Conservation (phyloP, 164 flowering plant genomes). For the Vitis labrusca region DNA sequence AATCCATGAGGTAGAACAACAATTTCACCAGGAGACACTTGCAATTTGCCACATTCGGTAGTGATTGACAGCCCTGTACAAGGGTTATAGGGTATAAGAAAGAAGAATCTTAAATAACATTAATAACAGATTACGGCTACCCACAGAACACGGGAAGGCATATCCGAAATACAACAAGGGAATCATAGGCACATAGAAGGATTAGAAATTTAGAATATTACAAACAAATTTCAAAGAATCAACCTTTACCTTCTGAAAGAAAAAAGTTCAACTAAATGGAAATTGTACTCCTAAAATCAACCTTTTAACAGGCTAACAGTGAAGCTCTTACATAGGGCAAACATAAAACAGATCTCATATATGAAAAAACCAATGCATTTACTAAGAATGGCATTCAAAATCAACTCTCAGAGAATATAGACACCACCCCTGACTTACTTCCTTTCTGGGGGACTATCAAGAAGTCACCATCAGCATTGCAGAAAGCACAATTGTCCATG, state of each 20-base stretch:
- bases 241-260: no score
- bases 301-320: not conserved
- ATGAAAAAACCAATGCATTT: not conserved
- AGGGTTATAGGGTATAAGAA: slow-evolving; percentile 3
- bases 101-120: not conserved
- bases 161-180: no score
- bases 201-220: no score
- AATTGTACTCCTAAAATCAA: not conserved
- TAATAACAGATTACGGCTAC: no score
- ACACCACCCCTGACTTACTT: slow-evolving; percentile 54
- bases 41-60: slow-evolving; percentile 84
- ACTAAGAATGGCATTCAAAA: not conserved
- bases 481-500: slow-evolving; percentile 86
- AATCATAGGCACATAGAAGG: no score
- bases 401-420: not conserved
- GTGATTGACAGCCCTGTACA: slow-evolving; percentile 77
- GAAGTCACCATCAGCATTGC: slow-evolving; percentile 98
- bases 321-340: not conserved
- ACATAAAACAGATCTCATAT: not conserved
- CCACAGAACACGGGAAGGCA: no score
- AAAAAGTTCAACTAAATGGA: no score
- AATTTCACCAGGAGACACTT: slow-evolving; percentile 86
- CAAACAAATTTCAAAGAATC: not conserved
- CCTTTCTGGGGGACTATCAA: slow-evolving; percentile 91
- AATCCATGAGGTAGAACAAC: slow-evolving; percentile 91